A percentile compares a stretch with the other conserved stretches of the same genome.
Evolutionary conservation across 441 rosid genomes (phyloP).

Genomic region (Pelargonium citronellum): DNA sequence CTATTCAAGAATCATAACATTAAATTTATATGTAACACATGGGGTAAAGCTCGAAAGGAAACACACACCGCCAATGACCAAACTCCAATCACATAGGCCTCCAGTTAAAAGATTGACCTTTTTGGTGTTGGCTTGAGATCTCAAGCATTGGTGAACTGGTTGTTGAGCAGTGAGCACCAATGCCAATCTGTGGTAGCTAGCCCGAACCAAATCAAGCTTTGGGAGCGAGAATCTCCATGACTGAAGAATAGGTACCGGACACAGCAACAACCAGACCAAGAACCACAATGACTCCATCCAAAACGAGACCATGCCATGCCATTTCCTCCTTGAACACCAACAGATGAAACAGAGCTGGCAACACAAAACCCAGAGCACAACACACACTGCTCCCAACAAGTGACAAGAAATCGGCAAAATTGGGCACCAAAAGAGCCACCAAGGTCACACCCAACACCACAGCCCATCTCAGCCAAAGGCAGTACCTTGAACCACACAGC

Average conservation of each 20-base stretch:
- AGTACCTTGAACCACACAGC: slow-evolving; percentile 34
- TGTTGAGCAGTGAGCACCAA: too few species aligned
- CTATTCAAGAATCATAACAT: too few species aligned
- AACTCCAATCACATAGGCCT: too few species aligned
- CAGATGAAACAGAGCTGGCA: slow-evolving; percentile 55
- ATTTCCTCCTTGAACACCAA: slow-evolving; percentile 47
- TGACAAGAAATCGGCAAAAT: slow-evolving; percentile 60
- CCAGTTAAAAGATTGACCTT: too few species aligned
- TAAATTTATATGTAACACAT: too few species aligned
- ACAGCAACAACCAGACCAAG: slow-evolving; percentile 41
- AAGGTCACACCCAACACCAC: slow-evolving; percentile 44
- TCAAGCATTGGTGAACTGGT: too few species aligned
- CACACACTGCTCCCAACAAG: slow-evolving; percentile 65
- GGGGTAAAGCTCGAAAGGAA: too few species aligned
- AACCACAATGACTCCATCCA: slow-evolving; percentile 35
- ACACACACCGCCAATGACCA: too few species aligned
- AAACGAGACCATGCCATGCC: slow-evolving; percentile 26
- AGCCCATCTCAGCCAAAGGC: slow-evolving; percentile 56
- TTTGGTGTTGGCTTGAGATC: too few species aligned
- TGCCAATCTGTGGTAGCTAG: too few species aligned
- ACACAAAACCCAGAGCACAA: slow-evolving; percentile 47
- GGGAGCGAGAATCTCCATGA: slow-evolving; percentile 45
- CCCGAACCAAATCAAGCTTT: slow-evolving; percentile 19
- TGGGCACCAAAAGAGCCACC: slow-evolving; percentile 51
- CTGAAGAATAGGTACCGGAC: slow-evolving; percentile 51